Evolutionary conservation across 2,329 filamentous ascomycete species (phyloP).

Genomic region (Cordyceps javanica): DNA sequence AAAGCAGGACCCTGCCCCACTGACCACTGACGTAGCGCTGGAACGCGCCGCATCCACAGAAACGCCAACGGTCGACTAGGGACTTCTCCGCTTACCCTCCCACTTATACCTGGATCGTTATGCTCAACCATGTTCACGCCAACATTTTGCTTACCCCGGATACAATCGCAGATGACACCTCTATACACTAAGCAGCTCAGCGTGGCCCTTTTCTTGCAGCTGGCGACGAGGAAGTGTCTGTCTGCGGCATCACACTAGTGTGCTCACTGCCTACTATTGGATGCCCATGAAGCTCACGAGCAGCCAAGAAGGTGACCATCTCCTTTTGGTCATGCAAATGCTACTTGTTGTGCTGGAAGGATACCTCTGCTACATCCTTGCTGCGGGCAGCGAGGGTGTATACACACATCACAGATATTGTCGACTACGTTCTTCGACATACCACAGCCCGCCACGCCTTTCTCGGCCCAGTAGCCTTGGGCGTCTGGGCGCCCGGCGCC

Average conservation of each 20-base stretch:
- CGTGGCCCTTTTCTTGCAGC: no score
- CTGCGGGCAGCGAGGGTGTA: not conserved
- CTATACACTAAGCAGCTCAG: no score
- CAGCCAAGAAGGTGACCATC: not conserved
- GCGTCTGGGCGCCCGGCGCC: not conserved
- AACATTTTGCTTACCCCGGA: no score
- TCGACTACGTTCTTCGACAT: not conserved
- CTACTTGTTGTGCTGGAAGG: not conserved
- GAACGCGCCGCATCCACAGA: not conserved
- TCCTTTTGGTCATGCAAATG: not conserved
- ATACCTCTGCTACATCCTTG: not conserved
- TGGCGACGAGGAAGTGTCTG: not conserved
- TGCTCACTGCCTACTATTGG: not conserved
- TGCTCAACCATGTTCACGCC: no score
- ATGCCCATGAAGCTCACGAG: not conserved
- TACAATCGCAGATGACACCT: no score
- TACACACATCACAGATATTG: not conserved
- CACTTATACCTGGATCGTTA: no score
- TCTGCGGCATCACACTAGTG: not conserved
- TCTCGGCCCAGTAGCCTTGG: not conserved
- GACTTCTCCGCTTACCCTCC: not conserved
- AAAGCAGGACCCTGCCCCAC: no score
- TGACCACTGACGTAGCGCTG: not conserved
- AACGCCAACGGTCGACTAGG: not conserved
- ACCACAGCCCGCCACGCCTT: not conserved